Evolutionary conservation across 768 basidiomycete species (phyloP).

Genomic region (Lentinus brumalis): DNA sequence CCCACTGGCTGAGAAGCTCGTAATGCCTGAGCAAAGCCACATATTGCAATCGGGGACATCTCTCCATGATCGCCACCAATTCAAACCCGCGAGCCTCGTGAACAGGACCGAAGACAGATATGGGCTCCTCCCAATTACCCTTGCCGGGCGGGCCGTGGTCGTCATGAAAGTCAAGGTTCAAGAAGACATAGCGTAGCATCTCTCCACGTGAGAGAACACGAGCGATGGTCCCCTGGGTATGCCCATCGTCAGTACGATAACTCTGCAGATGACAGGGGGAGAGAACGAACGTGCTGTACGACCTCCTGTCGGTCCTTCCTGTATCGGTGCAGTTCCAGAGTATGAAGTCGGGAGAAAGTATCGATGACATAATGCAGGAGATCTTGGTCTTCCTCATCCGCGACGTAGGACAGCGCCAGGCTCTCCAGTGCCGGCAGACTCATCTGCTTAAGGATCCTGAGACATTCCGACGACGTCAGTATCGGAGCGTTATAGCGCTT

Average conservation of each 20-base stretch:
- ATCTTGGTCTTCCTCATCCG: background rate
- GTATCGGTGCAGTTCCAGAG: constrained; percentile 2
- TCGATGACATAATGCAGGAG: background rate
- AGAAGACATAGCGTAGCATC: background rate
- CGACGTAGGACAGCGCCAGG: background rate
- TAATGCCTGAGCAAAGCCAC: background rate
- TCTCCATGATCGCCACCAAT: background rate
- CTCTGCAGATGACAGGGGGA: background rate
- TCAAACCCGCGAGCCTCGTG: background rate
- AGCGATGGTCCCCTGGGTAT: background rate
- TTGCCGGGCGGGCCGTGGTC: background rate
- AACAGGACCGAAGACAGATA: background rate
- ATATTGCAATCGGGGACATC: background rate
- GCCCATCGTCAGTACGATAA: background rate
- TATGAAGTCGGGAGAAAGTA: background rate
- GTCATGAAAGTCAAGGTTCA: background rate
- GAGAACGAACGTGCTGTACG: background rate
- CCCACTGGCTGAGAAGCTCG: background rate
- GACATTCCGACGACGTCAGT: background rate
- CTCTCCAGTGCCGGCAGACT: background rate
- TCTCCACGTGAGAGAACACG: background rate
- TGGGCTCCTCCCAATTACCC: background rate
- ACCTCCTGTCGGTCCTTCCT: background rate
- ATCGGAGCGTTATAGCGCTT: background rate
- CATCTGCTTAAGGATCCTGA: background rate